phyloP scores from a whole-genome alignment of 1,139 yeast genomes.

The Pichia sorboxylosa region DNA sequence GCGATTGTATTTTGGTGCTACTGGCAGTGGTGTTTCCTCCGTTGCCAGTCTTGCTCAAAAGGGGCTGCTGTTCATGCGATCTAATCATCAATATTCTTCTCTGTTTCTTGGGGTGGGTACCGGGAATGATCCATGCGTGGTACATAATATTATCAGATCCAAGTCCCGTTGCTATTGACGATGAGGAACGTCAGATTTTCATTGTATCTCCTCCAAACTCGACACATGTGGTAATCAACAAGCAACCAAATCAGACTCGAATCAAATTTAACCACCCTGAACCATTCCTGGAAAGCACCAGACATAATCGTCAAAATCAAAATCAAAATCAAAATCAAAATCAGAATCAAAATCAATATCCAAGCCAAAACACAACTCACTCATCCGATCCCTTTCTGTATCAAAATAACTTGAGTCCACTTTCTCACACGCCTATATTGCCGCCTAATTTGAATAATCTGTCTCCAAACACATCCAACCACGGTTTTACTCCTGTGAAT shows the following conservation, averaged over 20 bases:
- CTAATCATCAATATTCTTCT: slow-evolving; percentile 47
- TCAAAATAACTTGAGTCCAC: slow-evolving; percentile 11
- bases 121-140: slow-evolving; percentile 33
- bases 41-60: slow-evolving; percentile 57
- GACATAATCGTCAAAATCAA: slow-evolving; percentile 3
- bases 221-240: slow-evolving; percentile 14
- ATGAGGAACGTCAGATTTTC: slow-evolving; percentile 23
- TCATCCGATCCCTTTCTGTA: too few species aligned
- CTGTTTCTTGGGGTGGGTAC: slow-evolving; percentile 46
- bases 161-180: slow-evolving; percentile 40
- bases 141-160: slow-evolving; percentile 29
- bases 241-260: slow-evolving; percentile 19
- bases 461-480: background rate
- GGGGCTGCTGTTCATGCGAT: slow-evolving; percentile 54
- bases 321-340: background rate
- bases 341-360: background rate
- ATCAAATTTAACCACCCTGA: slow-evolving; percentile 21
- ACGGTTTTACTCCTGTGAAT: background rate
- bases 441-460: slow-evolving; percentile 1
- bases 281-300: slow-evolving; percentile 18
- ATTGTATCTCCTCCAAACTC: slow-evolving; percentile 17
- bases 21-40: slow-evolving; percentile 60
- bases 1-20: slow-evolving; percentile 47
- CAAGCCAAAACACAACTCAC: too few species aligned
- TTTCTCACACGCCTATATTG: slow-evolving; percentile 12